Evolutionary conservation across 2,329 filamentous ascomycete species (phyloP).

Genomic region (Truncatella angustata): DNA sequence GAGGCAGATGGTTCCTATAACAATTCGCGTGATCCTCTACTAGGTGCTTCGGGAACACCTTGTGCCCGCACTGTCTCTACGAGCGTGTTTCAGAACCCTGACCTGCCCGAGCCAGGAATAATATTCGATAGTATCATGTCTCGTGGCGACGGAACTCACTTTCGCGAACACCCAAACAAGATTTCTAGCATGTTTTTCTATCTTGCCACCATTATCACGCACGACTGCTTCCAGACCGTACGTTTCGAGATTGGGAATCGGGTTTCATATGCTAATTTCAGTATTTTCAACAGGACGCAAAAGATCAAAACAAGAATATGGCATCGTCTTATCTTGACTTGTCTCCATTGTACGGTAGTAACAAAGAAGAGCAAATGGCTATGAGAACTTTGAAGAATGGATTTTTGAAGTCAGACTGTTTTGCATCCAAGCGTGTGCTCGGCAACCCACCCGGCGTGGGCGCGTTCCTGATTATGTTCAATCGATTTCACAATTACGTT

Average conservation of each 20-base stretch:
- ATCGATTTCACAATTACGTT: slow-evolving; percentile 28
- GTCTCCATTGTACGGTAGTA: slow-evolving; percentile 52
- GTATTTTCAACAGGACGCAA: neutral
- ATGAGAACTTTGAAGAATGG: slow-evolving; percentile 49
- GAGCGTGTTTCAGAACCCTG: slow-evolving; percentile 20
- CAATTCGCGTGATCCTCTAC: slow-evolving; percentile 23
- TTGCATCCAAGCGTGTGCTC: slow-evolving; percentile 48
- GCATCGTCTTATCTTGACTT: slow-evolving; percentile 43
- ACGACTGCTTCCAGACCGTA: slow-evolving; percentile 44
- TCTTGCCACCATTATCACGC: slow-evolving; percentile 50
- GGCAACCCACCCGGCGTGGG: slow-evolving; percentile 54
- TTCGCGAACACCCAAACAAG: slow-evolving; percentile 36
- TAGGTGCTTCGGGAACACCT: slow-evolving; percentile 27
- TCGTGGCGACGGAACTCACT: slow-evolving; percentile 17
- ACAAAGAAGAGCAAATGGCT: slow-evolving; percentile 44
- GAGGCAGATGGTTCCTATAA: slow-evolving; percentile 28
- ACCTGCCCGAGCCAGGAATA: slow-evolving; percentile 27
- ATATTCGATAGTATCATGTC: slow-evolving; percentile 31
- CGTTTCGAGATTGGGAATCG: neutral
- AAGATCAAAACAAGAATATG: neutral
- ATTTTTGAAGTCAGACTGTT: slow-evolving; percentile 53
- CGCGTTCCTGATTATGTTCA: slow-evolving; percentile 52
- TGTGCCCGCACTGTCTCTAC: slow-evolving; percentile 29
- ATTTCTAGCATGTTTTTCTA: slow-evolving; percentile 44
- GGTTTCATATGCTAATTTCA: neutral